These are phyloP conservation scores for Pythium phragmitis DNA, from an alignment of 352 stramenopile species.

Conservation along the genomic window DNA sequence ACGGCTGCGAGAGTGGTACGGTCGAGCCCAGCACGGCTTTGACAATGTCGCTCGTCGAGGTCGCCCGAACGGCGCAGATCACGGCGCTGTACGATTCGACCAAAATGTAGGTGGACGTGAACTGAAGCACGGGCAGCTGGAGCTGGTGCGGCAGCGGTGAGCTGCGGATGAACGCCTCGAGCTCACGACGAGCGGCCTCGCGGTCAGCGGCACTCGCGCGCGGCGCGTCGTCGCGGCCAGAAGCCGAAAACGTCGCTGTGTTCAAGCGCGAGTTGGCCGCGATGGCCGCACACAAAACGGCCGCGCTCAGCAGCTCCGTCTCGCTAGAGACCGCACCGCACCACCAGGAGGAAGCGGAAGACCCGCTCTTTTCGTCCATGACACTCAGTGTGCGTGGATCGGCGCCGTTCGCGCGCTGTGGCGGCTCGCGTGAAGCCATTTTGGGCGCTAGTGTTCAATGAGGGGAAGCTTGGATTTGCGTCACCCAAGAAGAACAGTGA, in stretches of 20 bases:
- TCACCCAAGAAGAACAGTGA: conserved; percentile 11
- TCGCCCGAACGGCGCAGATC: conserved; percentile 70
- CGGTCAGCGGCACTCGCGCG: conserved; percentile 16
- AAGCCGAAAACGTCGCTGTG: conserved; percentile 1
- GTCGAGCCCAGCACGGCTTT: conserved; percentile 70
- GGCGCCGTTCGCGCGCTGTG: conserved; percentile 7
- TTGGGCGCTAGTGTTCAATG: background rate
- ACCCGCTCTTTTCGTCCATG: conserved; percentile 5
- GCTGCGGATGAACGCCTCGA: conserved; percentile 59
- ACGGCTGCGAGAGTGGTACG: conserved; percentile 59
- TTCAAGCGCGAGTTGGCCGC: conserved; percentile 33
- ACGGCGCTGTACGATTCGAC: conserved; percentile 60
- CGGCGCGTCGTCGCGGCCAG: conserved; percentile 19
- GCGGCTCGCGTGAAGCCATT: conserved; percentile 6
- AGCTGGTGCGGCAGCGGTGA: conserved; percentile 70
- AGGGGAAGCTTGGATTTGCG: background rate
- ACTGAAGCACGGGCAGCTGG: conserved; percentile 50
- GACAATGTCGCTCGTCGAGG: conserved; percentile 55
- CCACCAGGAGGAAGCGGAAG: conserved; percentile 39
- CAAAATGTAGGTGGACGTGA: conserved; percentile 54
- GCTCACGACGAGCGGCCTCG: conserved; percentile 29
- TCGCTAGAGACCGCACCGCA: conserved; percentile 52
- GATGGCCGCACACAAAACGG: conserved; percentile 71
- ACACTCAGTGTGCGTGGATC: conserved; percentile 1
- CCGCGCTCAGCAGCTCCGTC: conserved; percentile 71